Evolutionary conservation across 2,329 filamentous ascomycete genomes (phyloP).

Genomic region (Venturia aucupariae): DNA sequence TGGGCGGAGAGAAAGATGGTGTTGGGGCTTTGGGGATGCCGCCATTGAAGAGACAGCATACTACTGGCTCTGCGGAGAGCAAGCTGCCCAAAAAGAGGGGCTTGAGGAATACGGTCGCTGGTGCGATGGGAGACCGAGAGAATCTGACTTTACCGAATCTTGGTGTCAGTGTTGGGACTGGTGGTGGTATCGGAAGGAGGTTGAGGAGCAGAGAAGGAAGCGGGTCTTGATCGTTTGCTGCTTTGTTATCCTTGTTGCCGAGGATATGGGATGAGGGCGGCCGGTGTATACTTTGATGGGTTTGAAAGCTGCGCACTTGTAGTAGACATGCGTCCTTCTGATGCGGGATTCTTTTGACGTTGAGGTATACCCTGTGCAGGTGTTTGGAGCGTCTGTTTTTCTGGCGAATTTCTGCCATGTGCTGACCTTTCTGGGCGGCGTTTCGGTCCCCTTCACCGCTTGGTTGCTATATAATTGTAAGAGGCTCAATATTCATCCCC

Average conservation of each 20-base stretch:
- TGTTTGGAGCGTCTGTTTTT: neutral
- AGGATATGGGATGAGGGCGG: neutral
- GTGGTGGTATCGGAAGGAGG: slow-evolving; percentile 21
- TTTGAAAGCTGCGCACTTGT: neutral
- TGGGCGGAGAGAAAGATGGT: slow-evolving; percentile 26
- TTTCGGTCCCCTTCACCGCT: too few relatives aligned
- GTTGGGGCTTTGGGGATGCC: slow-evolving; percentile 22
- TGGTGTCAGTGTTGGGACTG: slow-evolving; percentile 29
- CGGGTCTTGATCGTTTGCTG: neutral
- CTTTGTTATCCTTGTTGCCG: neutral
- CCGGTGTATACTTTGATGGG: neutral
- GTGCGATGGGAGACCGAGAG: slow-evolving; percentile 30
- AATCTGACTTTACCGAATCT: slow-evolving; percentile 32
- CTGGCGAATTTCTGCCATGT: too few relatives aligned
- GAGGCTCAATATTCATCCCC: too few relatives aligned
- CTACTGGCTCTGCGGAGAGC: slow-evolving; percentile 17
- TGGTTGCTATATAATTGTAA: too few relatives aligned
- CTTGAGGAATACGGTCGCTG: slow-evolving; percentile 33
- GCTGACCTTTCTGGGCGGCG: too few relatives aligned
- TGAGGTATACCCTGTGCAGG: neutral
- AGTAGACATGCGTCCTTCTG: neutral
- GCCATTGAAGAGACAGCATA: slow-evolving; percentile 37
- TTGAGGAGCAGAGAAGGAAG: slow-evolving; percentile 23
- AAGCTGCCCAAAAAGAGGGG: slow-evolving; percentile 26
- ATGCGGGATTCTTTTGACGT: neutral